Evolutionary conservation across 768 basidiomycete genomes (phyloP).

Genomic region (Boletus rex-veris): DNA sequence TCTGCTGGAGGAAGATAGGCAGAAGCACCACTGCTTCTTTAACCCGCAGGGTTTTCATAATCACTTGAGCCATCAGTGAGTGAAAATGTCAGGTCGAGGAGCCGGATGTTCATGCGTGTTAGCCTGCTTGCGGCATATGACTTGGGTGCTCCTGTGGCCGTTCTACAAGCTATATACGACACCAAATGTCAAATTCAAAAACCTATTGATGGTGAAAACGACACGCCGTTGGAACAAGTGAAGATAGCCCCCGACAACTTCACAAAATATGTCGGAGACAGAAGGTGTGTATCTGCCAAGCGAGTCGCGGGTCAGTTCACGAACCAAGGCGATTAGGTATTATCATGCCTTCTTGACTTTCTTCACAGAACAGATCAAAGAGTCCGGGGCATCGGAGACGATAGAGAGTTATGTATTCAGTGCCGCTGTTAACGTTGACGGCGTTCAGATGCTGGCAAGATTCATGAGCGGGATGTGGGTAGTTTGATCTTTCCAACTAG

Average conservation of each 20-base stretch:
- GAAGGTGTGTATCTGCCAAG: constrained; percentile 38
- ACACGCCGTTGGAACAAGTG: constrained; percentile 10
- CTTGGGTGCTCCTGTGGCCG: constrained; percentile 44
- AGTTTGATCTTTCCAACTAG: background rate
- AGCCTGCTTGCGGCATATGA: constrained; percentile 58
- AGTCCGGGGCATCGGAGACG: constrained; percentile 35
- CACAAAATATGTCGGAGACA: constrained; percentile 46
- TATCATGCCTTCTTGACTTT: constrained; percentile 38
- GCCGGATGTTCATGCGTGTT: background rate
- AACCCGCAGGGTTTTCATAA: constrained; percentile 47
- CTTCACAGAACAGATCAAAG: constrained; percentile 39
- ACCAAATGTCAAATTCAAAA: constrained; percentile 37
- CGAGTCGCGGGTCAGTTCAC: constrained; percentile 32
- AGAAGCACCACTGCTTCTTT: constrained; percentile 51
- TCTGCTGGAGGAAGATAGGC: constrained; percentile 46
- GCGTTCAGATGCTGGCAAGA: constrained; percentile 32
- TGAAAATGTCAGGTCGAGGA: background rate
- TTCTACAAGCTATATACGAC: constrained; percentile 50
- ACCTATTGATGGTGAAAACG: constrained; percentile 38
- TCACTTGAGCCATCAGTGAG: constrained; percentile 59
- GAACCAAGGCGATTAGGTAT: constrained; percentile 18
- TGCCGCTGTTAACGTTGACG: constrained; percentile 30
- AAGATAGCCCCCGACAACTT: constrained; percentile 45
- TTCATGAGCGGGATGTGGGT: constrained; percentile 38
- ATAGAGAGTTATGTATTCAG: constrained; percentile 51